These are phyloP conservation scores for Leccinum subgranulosum DNA, from an alignment of 768 basidiomycete species.

Conservation along the genomic window DNA sequence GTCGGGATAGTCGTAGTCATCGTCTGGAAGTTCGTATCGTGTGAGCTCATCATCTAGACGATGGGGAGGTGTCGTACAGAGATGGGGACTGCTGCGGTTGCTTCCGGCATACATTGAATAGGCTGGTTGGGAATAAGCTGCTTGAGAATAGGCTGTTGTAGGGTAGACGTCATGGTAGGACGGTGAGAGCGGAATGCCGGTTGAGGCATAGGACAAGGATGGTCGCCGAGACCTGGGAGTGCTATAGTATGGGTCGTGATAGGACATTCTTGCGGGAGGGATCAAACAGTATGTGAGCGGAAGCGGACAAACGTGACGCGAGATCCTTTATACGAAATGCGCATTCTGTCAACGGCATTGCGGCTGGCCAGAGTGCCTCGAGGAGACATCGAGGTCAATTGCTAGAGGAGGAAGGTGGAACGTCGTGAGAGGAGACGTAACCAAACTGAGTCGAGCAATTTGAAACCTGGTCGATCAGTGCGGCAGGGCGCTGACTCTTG, in stretches of 20 bases:
- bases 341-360: constrained; percentile 11
- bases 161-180: constrained; percentile 38
- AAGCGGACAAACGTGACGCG: neutral
- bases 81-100: constrained; percentile 37
- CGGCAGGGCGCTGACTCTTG: constrained; percentile 3
- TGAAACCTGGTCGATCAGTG: constrained; percentile 18
- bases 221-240: constrained; percentile 31
- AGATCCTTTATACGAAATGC: constrained; percentile 24
- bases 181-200: constrained; percentile 34
- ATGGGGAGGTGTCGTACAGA: constrained; percentile 34
- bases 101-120: constrained; percentile 48
- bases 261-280: constrained; percentile 34
- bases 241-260: constrained; percentile 41
- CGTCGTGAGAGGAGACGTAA: constrained; percentile 9
- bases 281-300: constrained; percentile 5
- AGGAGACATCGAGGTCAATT: constrained; percentile 26
- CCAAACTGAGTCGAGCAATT: constrained; percentile 17
- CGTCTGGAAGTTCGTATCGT: constrained; percentile 36
- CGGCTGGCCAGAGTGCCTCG: constrained; percentile 26
- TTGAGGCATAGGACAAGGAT: constrained; percentile 33
- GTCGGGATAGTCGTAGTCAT: constrained; percentile 48
- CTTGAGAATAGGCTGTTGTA: neutral
- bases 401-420: constrained; percentile 14
- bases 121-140: constrained; percentile 18
- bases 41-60: constrained; percentile 1